Evolutionary conservation across 2,329 filamentous ascomycete genomes (phyloP).

Genomic region (Camillea tinctor): DNA sequence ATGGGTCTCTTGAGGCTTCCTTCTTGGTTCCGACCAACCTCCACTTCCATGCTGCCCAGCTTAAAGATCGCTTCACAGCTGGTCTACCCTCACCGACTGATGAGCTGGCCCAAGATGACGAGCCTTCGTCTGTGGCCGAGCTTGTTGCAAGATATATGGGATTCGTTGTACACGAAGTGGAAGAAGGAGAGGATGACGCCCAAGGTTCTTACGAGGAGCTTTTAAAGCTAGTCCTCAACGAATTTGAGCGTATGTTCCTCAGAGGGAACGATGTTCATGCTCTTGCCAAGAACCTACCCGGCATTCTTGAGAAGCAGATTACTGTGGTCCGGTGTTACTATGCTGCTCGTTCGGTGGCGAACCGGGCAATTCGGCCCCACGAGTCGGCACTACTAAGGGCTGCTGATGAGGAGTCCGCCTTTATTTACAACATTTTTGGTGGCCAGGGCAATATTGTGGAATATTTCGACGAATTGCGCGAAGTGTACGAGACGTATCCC

Average conservation of each 20-base stretch:
- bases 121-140: constrained; percentile 94
- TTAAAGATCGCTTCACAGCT: constrained; percentile 85
- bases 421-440: constrained; percentile 91
- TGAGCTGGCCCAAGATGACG: constrained; percentile 95
- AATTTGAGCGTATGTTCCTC: constrained; percentile 95
- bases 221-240: constrained; percentile 86
- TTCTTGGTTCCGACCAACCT: constrained; percentile 93
- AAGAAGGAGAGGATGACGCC: constrained; percentile 86
- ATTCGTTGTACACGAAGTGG: constrained; percentile 83
- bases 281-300: constrained; percentile 78
- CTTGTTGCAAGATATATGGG: constrained; percentile 92
- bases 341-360: constrained; percentile 77
- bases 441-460: constrained; percentile 99
- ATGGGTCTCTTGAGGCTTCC: constrained; percentile 94
- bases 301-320: constrained; percentile 90
- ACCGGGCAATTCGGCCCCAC: constrained; percentile 84
- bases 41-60: constrained; percentile 92
- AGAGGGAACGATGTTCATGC: constrained; percentile 96
- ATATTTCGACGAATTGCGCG: constrained; percentile 95
- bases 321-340: constrained; percentile 91
- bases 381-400: constrained; percentile 91
- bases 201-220: constrained; percentile 91
- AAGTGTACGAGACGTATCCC: constrained; percentile 87
- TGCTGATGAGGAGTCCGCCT: constrained; percentile 77
- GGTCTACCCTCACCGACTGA: constrained; percentile 90